Evolutionary conservation across 257 asterid genomes (phyloP), one percentile per base, ranked within the genome.

Genomic region (Penstemon newberryi): DNA sequence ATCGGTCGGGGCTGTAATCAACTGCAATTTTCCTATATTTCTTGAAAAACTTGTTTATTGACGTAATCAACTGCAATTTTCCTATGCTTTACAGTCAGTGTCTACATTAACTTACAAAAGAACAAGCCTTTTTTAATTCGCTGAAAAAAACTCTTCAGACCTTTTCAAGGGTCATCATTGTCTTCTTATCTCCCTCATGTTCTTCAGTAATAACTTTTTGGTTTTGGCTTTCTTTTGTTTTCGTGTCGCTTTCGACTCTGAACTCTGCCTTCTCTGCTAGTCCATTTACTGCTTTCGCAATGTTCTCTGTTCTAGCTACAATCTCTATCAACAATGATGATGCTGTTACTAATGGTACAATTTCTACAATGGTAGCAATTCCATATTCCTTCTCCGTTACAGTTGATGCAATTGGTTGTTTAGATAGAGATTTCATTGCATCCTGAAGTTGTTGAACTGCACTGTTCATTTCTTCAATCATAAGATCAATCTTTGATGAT

Each of bases 291-390:
- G 79, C 84, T 55, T 73, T 77, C 10, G 77, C 86, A 60, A 84
- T 67, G 39, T 75, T 84, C 63, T 77, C 85, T 3, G 80, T 83
- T 77, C 96, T 83, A 65, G 79, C 75, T 57, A 89, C 89, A 37
- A 88, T 82, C 81, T 90, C 97, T 44, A 78, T 73, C 69, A 88
- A 54, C 80, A 84, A 70, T n/a, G 92, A 81, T 6, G 92, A 80
- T 45, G 77, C 53, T 6, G 90, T 83, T 57, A 84, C 79, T 54
- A 86, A 64, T 39, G 93, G 92, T 63, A 86, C 78, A 52, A 85
- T 77, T 59, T 88, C 85, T 65, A 75, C 75, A 8, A 90, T 79
- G 2, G 81, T 36, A 11, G 78, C 54, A 69, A 38, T 58, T 63
- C 52, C 18, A 7, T 70, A 25, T 33, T 66, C 65, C 56, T 79